Evolutionary conservation across 352 stramenopile species (phyloP), one percentile per base, ranked within the genome.

Genomic region (Phytopythium boreale): DNA sequence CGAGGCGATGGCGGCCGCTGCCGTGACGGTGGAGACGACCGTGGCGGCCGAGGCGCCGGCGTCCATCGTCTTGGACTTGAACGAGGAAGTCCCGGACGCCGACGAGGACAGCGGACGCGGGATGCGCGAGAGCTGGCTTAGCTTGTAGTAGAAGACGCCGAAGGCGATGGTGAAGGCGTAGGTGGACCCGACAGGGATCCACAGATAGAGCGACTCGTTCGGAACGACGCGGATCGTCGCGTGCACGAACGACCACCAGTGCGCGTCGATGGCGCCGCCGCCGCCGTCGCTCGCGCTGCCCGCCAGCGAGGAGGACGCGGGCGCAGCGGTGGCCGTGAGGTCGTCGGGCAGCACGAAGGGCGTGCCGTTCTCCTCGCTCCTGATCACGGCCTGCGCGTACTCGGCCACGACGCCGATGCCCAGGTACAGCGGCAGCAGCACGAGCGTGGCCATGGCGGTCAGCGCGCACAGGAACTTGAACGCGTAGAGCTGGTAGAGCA

Each of bases 401-500:
- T 62, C 56, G 19, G 69, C 66, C 58, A 84, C 65, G 24, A 71
- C 74, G 56, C 79, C 74, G 50, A 93, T 75, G 27, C 68, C 69
- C 11, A 95, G 58, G 56, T 95, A 95, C 6, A 93, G 62, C 43
- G 87, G 87, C 46, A 95, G 69, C 20, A 95, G 63, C 50, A 89
- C 69, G 19, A 90, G n/a, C 60, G 90, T 56, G 7, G 87, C 87
- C 60, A 88, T 83, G 29, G 78, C 63, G 46, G 76, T 91, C 41
- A 95, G 75, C 15, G 63, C 77, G 2, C 76, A 72, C 43, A 95
- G 65, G 19, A 93, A 75, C 37, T 78, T 78, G 49, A 77, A 74
- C 20, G 82, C 80, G 76, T 95, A 95, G 50, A 90, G 69, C 64
- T 93, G 81, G 63, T 90, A 95, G 29, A 93, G 71, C 61, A 95